A percentile compares a stretch with the other conserved stretches of the same genome.
phyloP scores from a whole-genome alignment of 2,329 filamentous ascomycete genomes.

The Fusarium sp. region DNA sequence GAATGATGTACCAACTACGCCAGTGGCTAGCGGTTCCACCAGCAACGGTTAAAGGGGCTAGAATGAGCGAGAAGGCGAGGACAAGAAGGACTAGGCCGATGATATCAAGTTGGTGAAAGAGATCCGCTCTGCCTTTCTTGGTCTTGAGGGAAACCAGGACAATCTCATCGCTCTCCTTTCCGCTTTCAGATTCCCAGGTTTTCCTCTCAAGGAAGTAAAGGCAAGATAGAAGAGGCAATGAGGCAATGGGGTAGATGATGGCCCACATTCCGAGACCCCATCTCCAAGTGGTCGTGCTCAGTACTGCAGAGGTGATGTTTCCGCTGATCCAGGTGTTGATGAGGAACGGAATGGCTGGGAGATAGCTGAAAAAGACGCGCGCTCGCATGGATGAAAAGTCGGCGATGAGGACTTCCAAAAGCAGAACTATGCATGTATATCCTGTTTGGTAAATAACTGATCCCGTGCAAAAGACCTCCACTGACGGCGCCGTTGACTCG shows the following conservation, averaged over 20 bases:
- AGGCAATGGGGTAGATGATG: constrained; percentile 67
- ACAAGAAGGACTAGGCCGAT: constrained; percentile 60
- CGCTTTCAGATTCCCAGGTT: constrained; percentile 1
- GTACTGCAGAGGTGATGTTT: constrained; percentile 62
- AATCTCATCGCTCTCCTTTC: constrained; percentile 8
- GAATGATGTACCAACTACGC: constrained; percentile 61
- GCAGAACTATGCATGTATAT: constrained; percentile 65
- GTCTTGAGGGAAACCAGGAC: background rate
- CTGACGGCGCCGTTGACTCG: constrained; percentile 59
- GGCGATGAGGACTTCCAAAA: constrained; percentile 70
- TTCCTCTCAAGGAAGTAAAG: constrained; percentile 49
- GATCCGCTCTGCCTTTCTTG: constrained; percentile 51
- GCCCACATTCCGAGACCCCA: constrained; percentile 74
- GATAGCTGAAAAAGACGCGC: constrained; percentile 69
- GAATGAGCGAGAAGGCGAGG: constrained; percentile 57
- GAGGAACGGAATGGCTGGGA: constrained; percentile 68
- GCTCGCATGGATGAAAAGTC: constrained; percentile 69
- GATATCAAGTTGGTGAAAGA: constrained; percentile 67
- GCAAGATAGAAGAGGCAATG: constrained; percentile 63
- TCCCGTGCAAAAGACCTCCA: constrained; percentile 63
- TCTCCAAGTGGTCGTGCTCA: constrained; percentile 63
- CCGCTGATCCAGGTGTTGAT: constrained; percentile 74
- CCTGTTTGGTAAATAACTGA: constrained; percentile 68
- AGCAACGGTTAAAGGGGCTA: constrained; percentile 65
- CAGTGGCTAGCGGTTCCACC: constrained; percentile 60